phyloP scores from a whole-genome alignment of 495 filamentous ascomycete genomes.

The Extremus antarcticus region DNA sequence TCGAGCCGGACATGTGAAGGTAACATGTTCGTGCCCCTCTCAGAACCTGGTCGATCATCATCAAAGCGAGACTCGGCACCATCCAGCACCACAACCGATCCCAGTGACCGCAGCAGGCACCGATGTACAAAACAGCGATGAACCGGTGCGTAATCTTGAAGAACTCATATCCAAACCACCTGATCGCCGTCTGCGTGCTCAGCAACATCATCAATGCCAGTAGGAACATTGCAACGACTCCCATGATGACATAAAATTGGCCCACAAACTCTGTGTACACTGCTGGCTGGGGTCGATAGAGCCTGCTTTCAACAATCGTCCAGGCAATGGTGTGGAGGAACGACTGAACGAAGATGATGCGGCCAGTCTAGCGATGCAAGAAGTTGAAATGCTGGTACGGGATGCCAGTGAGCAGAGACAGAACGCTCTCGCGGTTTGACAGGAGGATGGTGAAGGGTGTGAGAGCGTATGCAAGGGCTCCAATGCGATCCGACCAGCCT shows the following conservation, averaged over 20 bases:
- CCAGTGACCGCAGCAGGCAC: slow-evolving; percentile 61
- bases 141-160: slow-evolving; percentile 56
- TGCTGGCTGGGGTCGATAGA: slow-evolving; percentile 55
- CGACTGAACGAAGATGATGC: slow-evolving; percentile 51
- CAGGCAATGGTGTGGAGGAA: slow-evolving; percentile 56
- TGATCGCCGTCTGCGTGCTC: slow-evolving; percentile 44
- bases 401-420: slow-evolving; percentile 50
- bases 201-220: slow-evolving; percentile 44
- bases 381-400: slow-evolving; percentile 62
- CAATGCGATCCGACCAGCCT: slow-evolving; percentile 51
- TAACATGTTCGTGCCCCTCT: slow-evolving; percentile 40
- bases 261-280: slow-evolving; percentile 41
- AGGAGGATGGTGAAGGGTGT: slow-evolving; percentile 52
- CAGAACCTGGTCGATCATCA: slow-evolving; percentile 43
- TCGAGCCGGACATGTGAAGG: slow-evolving; percentile 38
- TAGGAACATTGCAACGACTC: slow-evolving; percentile 51
- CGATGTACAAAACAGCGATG: slow-evolving; percentile 53
- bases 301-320: slow-evolving; percentile 46
- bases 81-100: slow-evolving; percentile 48
- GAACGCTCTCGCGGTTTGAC: slow-evolving; percentile 47
- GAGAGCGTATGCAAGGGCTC: slow-evolving; percentile 54
- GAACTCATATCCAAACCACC: slow-evolving; percentile 54
- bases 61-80: slow-evolving; percentile 47
- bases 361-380: slow-evolving; percentile 55
- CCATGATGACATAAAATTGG: slow-evolving; percentile 53